Evolutionary conservation across 495 filamentous ascomycete species (phyloP), one percentile per base, ranked within the genome.

Genomic region (Chaetomium tenue): DNA sequence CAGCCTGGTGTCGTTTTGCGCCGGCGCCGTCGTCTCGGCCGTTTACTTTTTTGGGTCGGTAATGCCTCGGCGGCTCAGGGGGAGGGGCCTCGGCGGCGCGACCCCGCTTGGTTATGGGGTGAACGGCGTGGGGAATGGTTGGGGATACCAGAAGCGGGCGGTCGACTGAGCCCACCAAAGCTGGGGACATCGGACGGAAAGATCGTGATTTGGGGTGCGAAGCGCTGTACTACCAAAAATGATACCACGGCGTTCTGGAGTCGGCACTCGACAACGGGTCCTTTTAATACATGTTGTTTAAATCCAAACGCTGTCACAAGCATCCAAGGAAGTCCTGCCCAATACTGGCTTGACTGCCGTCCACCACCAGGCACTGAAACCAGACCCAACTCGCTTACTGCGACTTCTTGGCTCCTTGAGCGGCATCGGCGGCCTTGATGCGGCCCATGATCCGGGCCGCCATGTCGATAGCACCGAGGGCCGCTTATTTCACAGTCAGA

Each of bases 11-110:
- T 84, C 82, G 46, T 86, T 86, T 56, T 72, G 77, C 4, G 84
- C 85, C 39, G 83, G 83, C 30, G 75, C 78, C 13, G 75, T 84
- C 18, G 76, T 84, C 5, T 80, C 81, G 22, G 77, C 79, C 26
- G 84, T 80, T 16, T 89, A 87, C 72, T 88, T 89, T 68, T 81
- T 87, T 63, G 87, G 86, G 0, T 75, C 84, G 22, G 82, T 89
- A 56, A 72, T 90, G 66, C 87, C 87, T 39, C 74, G 74, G 61
- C 66, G 83, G 53, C 63, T 85, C n/a, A 74, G 72, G 57, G 81
- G 79, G 9, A 65, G 82, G 30, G 72, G 76, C 2, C 66, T 85
- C n/a, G 83, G 83, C 3, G 83, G 82, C 6, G 82, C 82, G 5
- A 85, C 83, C 30, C 83, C 83, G 23, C 66, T 85, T 44, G 80